Base-by-base conservation (phyloP, 2,329 filamentous ascomycete genomes). In the Ceratocystis harringtonii region DNA sequence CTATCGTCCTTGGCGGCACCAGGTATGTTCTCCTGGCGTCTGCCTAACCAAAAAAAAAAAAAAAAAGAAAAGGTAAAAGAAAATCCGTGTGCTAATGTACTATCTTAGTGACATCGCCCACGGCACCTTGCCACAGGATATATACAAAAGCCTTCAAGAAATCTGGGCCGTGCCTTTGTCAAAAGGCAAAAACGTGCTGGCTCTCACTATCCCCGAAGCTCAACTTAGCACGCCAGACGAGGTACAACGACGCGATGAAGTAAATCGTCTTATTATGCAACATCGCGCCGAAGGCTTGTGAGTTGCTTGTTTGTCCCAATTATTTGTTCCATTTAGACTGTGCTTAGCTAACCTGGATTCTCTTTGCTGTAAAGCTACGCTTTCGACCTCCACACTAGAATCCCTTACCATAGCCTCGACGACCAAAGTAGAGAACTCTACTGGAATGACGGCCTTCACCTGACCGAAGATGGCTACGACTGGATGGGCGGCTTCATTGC, bases 371-470 rank as follows among this genome's bases (percentile, higher is more conserved):
- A 41, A 67, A 85, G 83, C 71, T 76, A 81, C 71, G 73, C 77
- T 19, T 83, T 83, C 69, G 83, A 88, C 70, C 77, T 87, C 22
- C 72, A 79, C 69, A 71, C 74, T 30, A 78, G 77, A 8, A 74
- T 87, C 5, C 82, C 84, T 0, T 86, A 80, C 69, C 77, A 78
- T 69, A 70, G 72, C 17, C 78, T 86, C 70, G 71, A 76, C 1
- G 72, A 77, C 6, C 70, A 75, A 0, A 77, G 81, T 66, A 76
- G 77, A 25, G 68, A 75, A 1, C 74, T 74, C 66, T 81, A 83
- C 70, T 87, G 84, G 82, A 78, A 84, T 68, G 84, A 88, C 73
- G 78, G 78, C 19, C 69, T 87, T 25, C 84, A 88, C 73, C 76
- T 86, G 8, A 81, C 79, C 0, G 72, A 75, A 0, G 77, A 75